These are phyloP conservation scores for Flaveria linearis DNA, from an alignment of 129 eudicot genomes.

Conservation along the genomic window DNA sequence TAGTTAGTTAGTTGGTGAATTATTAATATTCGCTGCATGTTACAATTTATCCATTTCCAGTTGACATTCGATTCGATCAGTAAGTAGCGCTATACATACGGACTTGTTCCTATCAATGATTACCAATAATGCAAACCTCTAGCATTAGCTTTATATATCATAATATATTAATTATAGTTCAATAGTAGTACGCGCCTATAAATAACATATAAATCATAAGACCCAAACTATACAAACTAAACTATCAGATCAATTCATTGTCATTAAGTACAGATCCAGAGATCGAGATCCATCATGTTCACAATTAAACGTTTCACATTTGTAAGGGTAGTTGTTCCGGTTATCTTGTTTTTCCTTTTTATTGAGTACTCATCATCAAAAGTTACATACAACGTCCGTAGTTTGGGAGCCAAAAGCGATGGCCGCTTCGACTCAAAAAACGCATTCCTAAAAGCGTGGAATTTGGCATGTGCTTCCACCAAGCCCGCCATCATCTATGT, in stretches of 20 bases:
- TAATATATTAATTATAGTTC: too few relatives aligned
- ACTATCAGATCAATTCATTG: neutral
- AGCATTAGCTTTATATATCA: too few relatives aligned
- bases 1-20: neutral
- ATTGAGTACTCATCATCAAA: neutral
- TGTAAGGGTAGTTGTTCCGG: neutral
- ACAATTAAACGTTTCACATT: neutral
- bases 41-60: neutral
- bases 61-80: slow-evolving; percentile 24
- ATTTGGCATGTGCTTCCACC: slow-evolving; percentile 34
- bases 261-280: too few relatives aligned
- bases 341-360: neutral
- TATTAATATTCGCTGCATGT: slow-evolving; percentile 5
- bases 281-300: neutral
- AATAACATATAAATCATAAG: slow-evolving; percentile 7
- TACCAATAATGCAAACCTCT: neutral
- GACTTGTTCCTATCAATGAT: slow-evolving; percentile 22
- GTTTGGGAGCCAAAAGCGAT: neutral
- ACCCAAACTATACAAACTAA: neutral
- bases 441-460: slow-evolving; percentile 39
- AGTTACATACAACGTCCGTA: slow-evolving; percentile 1
- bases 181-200: neutral
- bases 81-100: neutral
- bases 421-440: slow-evolving; percentile 8
- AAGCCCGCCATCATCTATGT: slow-evolving; percentile 43